Evolutionary conservation across 176 grass and related monocot genomes (phyloP).

Genomic region (Juncus inflexus): DNA sequence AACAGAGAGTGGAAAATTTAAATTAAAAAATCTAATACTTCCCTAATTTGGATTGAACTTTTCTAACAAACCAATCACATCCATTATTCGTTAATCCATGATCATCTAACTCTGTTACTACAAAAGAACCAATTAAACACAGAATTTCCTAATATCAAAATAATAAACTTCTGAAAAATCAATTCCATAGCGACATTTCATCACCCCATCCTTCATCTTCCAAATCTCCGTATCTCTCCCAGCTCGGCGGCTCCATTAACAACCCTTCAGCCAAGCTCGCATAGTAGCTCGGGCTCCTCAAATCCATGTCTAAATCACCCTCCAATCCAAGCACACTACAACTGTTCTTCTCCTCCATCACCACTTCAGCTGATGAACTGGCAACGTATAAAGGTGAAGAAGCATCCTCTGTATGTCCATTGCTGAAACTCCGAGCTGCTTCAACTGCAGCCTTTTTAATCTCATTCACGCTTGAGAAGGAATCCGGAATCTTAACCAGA

Average conservation of each 20-base stretch:
- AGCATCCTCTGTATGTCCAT: not conserved
- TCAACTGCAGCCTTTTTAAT: constrained; percentile 32
- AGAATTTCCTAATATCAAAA: constrained; percentile 10
- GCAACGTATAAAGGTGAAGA: not conserved
- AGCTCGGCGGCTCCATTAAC: constrained; percentile 31
- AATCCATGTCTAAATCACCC: not conserved
- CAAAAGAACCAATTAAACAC: no score
- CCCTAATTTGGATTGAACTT: no score
- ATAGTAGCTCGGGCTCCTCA: constrained; percentile 18
- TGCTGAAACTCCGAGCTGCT: constrained; percentile 25
- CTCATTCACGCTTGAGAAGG: constrained; percentile 13
- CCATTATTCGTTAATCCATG: constrained; percentile 22
- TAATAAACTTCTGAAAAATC: not conserved
- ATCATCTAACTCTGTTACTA: constrained; percentile 12
- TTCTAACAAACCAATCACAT: no score
- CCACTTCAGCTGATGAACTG: not conserved
- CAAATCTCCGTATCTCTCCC: constrained; percentile 4
- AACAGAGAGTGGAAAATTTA: no score
- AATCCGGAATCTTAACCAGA: constrained; percentile 14
- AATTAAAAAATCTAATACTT: no score
- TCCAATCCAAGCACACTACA: not conserved
- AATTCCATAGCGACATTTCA: constrained; percentile 35
- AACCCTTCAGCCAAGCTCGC: constrained; percentile 30
- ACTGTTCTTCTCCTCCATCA: not conserved
- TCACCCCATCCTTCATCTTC: constrained; percentile 18